Percentiles rank a stretch among this genome's conserved stretches.
phyloP scores from a whole-genome alignment of 257 asterid genomes.

The Striga asiatica region DNA sequence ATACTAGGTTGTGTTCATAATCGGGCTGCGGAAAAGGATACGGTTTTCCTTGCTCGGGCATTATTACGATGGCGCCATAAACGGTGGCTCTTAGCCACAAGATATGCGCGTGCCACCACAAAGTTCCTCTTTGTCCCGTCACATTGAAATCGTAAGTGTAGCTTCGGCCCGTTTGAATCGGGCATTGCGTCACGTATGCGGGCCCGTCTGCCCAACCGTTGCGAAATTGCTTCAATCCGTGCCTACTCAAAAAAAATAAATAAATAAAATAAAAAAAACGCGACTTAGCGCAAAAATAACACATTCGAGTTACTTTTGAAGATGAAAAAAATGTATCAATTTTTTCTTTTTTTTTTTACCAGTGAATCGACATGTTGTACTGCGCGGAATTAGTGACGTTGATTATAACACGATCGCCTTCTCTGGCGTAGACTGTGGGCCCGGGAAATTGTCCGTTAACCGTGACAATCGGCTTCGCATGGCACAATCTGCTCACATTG shows the following conservation, averaged over 20 bases:
- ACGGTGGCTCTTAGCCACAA: slow-evolving; percentile 57
- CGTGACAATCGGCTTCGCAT: slow-evolving; percentile 41
- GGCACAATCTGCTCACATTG: slow-evolving; percentile 41
- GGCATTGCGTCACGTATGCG: slow-evolving; percentile 48
- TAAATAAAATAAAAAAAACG: background rate
- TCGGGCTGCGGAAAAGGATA: slow-evolving; percentile 48
- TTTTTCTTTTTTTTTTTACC: too few relatives aligned
- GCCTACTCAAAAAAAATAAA: slow-evolving; percentile 24
- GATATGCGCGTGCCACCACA: slow-evolving; percentile 57
- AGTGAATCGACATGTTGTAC: slow-evolving; percentile 50
- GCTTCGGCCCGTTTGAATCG: slow-evolving; percentile 35
- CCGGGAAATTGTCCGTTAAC: slow-evolving; percentile 50
- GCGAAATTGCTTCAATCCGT: slow-evolving; percentile 39
- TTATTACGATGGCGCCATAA: slow-evolving; percentile 44
- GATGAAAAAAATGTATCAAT: too few relatives aligned
- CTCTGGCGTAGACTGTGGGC: slow-evolving; percentile 44
- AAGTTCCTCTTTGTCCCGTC: slow-evolving; percentile 42
- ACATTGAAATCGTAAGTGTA: slow-evolving; percentile 37
- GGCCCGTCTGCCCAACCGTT: slow-evolving; percentile 67
- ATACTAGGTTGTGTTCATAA: slow-evolving; percentile 27
- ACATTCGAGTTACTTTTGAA: too few relatives aligned
- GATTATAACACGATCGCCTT: slow-evolving; percentile 37
- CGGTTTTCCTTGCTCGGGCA: slow-evolving; percentile 32
- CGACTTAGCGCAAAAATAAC: too few relatives aligned
- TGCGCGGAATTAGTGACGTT: slow-evolving; percentile 37